These are phyloP conservation scores for Penicillium paradoxum DNA, from an alignment of 495 filamentous ascomycete species.

Conservation along the genomic window DNA sequence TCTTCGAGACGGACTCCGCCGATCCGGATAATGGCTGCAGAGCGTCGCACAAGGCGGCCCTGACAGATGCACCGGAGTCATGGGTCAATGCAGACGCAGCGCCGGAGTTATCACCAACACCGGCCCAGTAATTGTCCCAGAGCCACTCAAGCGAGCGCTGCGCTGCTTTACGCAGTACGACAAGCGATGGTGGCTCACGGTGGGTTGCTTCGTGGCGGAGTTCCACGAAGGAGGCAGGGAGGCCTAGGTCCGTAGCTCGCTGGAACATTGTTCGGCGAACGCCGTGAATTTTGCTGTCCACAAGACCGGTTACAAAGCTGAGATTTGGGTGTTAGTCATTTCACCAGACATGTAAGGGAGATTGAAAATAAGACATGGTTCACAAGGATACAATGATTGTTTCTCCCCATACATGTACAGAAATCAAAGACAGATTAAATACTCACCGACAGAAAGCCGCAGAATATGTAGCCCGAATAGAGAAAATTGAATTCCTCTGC, in stretches of 20 bases:
- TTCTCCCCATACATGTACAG: background rate
- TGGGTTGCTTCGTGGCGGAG: slow-evolving; percentile 87
- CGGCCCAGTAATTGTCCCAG: slow-evolving; percentile 79
- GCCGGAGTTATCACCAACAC: slow-evolving; percentile 15
- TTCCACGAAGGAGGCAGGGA: slow-evolving; percentile 84
- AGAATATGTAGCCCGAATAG: slow-evolving; percentile 52
- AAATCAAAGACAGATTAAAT: background rate
- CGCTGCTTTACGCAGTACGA: slow-evolving; percentile 60
- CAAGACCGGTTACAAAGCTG: slow-evolving; percentile 87
- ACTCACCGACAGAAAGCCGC: slow-evolving; percentile 58
- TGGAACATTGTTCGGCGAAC: slow-evolving; percentile 74
- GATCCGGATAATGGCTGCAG: slow-evolving; percentile 16
- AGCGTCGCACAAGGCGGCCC: slow-evolving; percentile 13
- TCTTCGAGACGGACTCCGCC: slow-evolving; percentile 26
- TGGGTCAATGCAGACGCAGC: background rate
- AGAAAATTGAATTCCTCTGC: slow-evolving; percentile 47
- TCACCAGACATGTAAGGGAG: background rate
- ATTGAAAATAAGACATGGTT: background rate
- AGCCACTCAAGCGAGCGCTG: slow-evolving; percentile 74
- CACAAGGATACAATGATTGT: slow-evolving; percentile 4
- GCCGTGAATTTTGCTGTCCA: slow-evolving; percentile 68
- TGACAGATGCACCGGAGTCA: slow-evolving; percentile 15
- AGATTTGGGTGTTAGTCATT: background rate
- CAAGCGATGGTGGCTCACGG: slow-evolving; percentile 72
- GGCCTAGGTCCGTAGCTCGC: slow-evolving; percentile 65